phyloP scores from a whole-genome alignment of 2,329 filamentous ascomycete genomes.

The Emydomyces testavorans region DNA sequence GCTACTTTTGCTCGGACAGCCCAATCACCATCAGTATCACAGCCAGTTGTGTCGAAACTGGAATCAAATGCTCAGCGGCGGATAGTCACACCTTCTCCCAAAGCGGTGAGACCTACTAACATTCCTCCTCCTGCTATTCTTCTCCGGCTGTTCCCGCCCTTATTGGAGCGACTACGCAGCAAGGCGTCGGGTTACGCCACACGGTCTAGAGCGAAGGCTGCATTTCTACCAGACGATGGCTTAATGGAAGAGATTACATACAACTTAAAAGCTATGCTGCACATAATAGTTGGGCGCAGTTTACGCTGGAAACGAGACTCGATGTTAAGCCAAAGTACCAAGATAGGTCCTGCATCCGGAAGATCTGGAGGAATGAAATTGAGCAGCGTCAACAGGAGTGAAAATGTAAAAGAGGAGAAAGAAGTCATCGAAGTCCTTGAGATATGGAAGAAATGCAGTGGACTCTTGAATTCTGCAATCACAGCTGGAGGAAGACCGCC shows the following conservation, averaged over 20 bases:
- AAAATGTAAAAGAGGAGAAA: constrained; percentile 70
- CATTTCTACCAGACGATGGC: constrained; percentile 21
- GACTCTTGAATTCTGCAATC: constrained; percentile 56
- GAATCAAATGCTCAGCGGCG: not conserved
- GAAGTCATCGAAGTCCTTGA: constrained; percentile 67
- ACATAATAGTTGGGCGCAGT: constrained; percentile 72
- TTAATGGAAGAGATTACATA: constrained; percentile 22
- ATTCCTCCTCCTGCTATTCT: constrained; percentile 79
- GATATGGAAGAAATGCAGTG: constrained; percentile 64
- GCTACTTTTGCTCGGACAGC: not conserved
- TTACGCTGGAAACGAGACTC: constrained; percentile 84
- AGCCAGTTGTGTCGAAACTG: not conserved
- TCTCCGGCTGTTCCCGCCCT: constrained; percentile 60
- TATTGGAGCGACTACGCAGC: constrained; percentile 55
- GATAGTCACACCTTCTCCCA: not conserved
- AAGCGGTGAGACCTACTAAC: constrained; percentile 57
- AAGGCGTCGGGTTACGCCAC: constrained; percentile 46
- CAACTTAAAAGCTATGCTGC: constrained; percentile 50
- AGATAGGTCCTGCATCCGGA: constrained; percentile 62
- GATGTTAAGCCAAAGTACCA: constrained; percentile 74
- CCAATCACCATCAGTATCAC: not conserved
- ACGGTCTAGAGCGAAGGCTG: constrained; percentile 48
- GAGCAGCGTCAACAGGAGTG: constrained; percentile 68
- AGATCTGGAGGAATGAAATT: constrained; percentile 82
- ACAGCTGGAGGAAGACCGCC: constrained; percentile 29